A percentile compares a stretch with the other conserved stretches of the same genome.
These are phyloP conservation scores for Elsinoe perseae DNA, from an alignment of 2,329 filamentous ascomycete genomes.

Conservation along the genomic window DNA sequence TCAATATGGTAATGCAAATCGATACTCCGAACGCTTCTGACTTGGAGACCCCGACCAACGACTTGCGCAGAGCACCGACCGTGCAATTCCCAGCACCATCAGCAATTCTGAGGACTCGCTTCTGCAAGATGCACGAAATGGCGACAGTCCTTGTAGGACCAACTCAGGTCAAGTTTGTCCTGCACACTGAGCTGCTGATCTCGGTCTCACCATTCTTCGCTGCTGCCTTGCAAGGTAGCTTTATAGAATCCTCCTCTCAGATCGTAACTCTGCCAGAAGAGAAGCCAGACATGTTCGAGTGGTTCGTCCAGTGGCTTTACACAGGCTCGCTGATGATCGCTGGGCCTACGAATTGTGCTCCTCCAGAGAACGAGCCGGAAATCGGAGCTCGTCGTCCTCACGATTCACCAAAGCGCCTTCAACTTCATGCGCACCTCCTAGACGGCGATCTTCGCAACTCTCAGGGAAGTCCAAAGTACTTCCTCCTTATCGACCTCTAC, in stretches of 20 bases:
- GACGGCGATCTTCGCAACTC: conserved; percentile 38
- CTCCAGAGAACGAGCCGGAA: conserved; percentile 5
- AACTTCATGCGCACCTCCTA: conserved; percentile 16
- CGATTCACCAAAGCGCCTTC: conserved; percentile 8
- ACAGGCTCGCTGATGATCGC: conserved; percentile 31
- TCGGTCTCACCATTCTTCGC: conserved; percentile 44
- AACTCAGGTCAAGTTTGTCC: conserved; percentile 33
- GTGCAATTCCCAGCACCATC: conserved; percentile 14
- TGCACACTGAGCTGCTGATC: conserved; percentile 44
- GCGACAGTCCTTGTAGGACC: conserved; percentile 35
- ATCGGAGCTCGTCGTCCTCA: conserved; percentile 18
- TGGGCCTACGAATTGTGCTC: conserved; percentile 2
- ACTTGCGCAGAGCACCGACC: conserved; percentile 16
- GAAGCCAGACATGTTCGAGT: conserved; percentile 40
- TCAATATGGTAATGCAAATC: not conserved
- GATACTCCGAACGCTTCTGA: conserved; percentile 13
- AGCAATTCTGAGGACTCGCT: conserved; percentile 29
- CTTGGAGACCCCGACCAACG: not conserved
- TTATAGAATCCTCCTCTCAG: conserved; percentile 39
- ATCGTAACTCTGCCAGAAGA: conserved; percentile 39
- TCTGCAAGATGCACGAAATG: conserved; percentile 35
- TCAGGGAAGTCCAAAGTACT: conserved; percentile 43
- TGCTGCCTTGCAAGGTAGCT: conserved; percentile 41
- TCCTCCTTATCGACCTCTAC: conserved; percentile 43
- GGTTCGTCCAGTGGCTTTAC: conserved; percentile 47